These are phyloP conservation scores for Bruguiera hainesii DNA, from an alignment of 441 rosid genomes.

Conservation along the genomic window DNA sequence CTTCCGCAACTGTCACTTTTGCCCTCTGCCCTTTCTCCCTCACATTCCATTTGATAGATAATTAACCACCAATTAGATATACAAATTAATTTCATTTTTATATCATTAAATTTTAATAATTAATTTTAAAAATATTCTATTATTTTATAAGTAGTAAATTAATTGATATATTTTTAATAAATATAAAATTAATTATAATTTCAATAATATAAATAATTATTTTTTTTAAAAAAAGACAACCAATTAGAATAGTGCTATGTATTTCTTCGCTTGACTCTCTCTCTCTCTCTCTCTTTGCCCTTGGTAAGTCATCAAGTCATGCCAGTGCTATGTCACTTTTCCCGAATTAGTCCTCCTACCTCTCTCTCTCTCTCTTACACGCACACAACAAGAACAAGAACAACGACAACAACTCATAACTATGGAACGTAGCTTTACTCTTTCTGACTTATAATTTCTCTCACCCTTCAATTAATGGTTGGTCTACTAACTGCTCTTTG, in stretches of 20 bases:
- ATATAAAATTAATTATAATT: too few species aligned
- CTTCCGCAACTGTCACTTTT: not conserved
- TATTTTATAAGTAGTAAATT: too few species aligned
- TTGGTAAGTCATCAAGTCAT: conserved; percentile 24
- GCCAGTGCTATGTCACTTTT: conserved; percentile 16
- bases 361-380: not conserved
- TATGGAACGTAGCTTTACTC: conserved; percentile 32
- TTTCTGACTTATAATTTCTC: conserved; percentile 15
- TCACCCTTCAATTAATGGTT: conserved; percentile 13
- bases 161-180: too few species aligned
- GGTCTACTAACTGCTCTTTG: not conserved
- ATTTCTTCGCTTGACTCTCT: not conserved
- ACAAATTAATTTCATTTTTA: too few species aligned
- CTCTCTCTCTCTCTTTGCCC: not conserved
- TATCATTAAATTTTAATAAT: too few species aligned
- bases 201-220: too few species aligned
- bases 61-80: conserved; percentile 7
- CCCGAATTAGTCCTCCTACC: conserved; percentile 19
- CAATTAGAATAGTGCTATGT: not conserved
- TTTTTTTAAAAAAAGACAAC: too few species aligned
- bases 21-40: not conserved
- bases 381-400: not conserved
- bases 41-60: conserved; percentile 9
- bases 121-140: too few species aligned
- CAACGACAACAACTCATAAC: conserved; percentile 16